Base-by-base conservation (phyloP, 2,329 filamentous ascomycete genomes). In the Fusarium mangiferae region DNA sequence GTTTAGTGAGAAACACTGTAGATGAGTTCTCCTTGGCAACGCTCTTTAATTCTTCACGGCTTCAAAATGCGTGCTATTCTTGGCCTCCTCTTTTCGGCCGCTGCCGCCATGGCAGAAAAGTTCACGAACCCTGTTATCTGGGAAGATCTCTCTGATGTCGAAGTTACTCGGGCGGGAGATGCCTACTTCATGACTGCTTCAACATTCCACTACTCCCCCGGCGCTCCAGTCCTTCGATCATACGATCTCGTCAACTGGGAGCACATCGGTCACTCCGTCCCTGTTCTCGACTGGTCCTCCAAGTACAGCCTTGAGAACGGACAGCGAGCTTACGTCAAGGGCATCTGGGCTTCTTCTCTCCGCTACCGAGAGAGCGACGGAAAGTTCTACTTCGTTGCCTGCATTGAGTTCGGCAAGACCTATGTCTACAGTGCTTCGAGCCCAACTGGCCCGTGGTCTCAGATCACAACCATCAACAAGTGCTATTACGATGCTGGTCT, bases 401-500 rank as follows among this genome's bases (percentile, higher is more conserved):
- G 88, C 70, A 82, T 89, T 42, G 66, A 59, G 7, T 62, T 51
- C 7, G 24, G 28, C 7, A 82, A 83, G n/a, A 89, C 88, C 0
- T 89, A 88, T 73, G 78, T 91, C 42, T 91, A 86, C 75, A 88
- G 87, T 0, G 83, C 88, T 0, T 61, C 78, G 5, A 77, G 79
- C 28, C 81, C 81, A 5, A 78, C 79, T 1, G 85, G 84, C 0
- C 84, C 84, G 0, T 88, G 86, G 86, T 82, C 70, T 6, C 78
- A 83, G 48, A 69, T 76, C 26, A 79, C 79, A 7, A 82, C 77
- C 2, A 82, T 88, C 33, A 84, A 87, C 51, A 83, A 85, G 30
- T 90, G 87, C 78, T 90, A 88, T 70, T 91, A 91, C 70, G 89
- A 91, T 76, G 84, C 81, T 28, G 88, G 89, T 0, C 75, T 91